A percentile compares a stretch with the other conserved stretches of the same genome.
Evolutionary conservation across 208 protist genomes (phyloP).

Genomic region (Wallacemonas sp.): DNA sequence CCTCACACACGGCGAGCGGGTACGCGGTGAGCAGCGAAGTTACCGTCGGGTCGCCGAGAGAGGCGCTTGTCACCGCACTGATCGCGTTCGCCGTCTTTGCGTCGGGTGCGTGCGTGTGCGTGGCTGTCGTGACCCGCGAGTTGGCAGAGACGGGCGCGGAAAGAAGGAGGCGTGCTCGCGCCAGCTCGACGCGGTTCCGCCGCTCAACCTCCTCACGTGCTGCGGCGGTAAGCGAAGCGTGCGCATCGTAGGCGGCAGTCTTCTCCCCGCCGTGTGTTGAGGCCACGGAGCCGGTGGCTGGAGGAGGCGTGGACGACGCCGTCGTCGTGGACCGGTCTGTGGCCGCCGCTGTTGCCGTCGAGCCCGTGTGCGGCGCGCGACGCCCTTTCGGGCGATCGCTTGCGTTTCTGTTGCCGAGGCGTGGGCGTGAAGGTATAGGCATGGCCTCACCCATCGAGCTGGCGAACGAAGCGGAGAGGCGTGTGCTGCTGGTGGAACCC

Average conservation of each 20-base stretch:
- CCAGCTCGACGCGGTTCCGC: background rate
- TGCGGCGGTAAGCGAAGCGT: background rate
- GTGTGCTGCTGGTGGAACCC: background rate
- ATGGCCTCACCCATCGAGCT: background rate
- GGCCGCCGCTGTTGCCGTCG: no score
- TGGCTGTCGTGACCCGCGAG: background rate
- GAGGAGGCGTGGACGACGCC: no score
- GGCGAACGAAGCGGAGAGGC: background rate
- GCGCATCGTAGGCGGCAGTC: background rate
- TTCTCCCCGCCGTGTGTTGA: no score
- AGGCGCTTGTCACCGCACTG: slow-evolving; percentile 2
- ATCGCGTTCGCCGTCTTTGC: background rate
- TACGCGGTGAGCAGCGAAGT: slow-evolving; percentile 18
- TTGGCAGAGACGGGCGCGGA: background rate
- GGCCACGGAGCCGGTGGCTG: no score
- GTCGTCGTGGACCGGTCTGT: no score
- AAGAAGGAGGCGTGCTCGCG: background rate
- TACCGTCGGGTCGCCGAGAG: background rate
- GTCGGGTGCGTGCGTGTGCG: background rate
- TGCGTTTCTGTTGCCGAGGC: no score
- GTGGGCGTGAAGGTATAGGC: no score
- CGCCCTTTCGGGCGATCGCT: no score
- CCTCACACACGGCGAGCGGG: slow-evolving; percentile 20
- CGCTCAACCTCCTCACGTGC: background rate
- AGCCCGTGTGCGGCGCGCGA: no score